phyloP scores from a whole-genome alignment of 495 filamentous ascomycete species.

The Daldinia grandis region DNA sequence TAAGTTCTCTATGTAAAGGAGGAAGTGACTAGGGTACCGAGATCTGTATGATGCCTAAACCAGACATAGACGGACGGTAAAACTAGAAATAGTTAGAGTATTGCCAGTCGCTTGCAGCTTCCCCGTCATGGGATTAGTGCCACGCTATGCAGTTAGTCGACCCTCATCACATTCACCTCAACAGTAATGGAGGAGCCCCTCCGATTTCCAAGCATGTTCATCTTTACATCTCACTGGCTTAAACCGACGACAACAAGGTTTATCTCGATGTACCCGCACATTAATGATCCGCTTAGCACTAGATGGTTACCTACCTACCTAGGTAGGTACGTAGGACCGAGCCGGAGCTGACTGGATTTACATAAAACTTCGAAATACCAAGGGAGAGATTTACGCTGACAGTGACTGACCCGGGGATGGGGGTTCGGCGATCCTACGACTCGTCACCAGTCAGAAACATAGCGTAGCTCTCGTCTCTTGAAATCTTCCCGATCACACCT shows the following conservation, averaged over 20 bases:
- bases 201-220: not conserved
- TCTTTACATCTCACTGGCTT: not conserved
- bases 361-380: not conserved
- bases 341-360: conserved; percentile 4
- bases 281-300: not conserved
- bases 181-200: not conserved
- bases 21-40: not conserved
- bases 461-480: not conserved
- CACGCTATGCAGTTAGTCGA: conserved; percentile 17
- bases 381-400: conserved; percentile 2
- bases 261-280: not conserved
- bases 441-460: conserved; percentile 16
- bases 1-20: conserved; percentile 6
- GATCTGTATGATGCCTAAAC: not conserved
- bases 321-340: conserved; percentile 3
- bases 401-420: conserved; percentile 9
- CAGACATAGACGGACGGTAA: not conserved
- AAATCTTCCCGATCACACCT: conserved; percentile 18
- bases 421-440: conserved; percentile 5
- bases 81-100: not conserved
- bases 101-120: conserved; percentile 3
- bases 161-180: conserved; percentile 4
- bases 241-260: not conserved
- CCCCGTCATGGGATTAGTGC: not conserved
- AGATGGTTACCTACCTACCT: not conserved